Evolutionary conservation across 805 yeast species (phyloP).

Genomic region (Maudiozyma turicensis): DNA sequence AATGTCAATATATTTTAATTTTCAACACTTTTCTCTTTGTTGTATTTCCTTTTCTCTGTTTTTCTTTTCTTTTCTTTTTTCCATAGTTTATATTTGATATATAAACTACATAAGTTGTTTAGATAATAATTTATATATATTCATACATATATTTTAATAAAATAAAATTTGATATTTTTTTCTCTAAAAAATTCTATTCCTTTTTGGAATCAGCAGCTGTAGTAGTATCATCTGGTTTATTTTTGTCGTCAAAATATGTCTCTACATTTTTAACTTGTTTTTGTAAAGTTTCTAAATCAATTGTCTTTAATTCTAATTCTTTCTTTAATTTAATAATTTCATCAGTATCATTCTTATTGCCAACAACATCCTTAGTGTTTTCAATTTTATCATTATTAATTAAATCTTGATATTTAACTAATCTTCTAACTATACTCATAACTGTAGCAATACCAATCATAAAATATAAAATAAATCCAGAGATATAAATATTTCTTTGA

Average conservation of each 20-base stretch:
- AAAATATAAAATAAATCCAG: constrained; percentile 53
- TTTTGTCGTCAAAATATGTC: constrained; percentile 35
- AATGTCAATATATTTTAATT: background rate
- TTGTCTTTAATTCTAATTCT: constrained; percentile 32
- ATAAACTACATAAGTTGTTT: background rate
- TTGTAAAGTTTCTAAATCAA: constrained; percentile 38
- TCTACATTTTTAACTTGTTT: constrained; percentile 46
- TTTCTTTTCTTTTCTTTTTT: too few species aligned
- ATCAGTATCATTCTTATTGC: constrained; percentile 6
- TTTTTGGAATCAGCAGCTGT: background rate
- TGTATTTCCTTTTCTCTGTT: too few species aligned
- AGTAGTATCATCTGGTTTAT: constrained; percentile 1
- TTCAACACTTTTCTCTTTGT: background rate
- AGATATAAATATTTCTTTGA: constrained; percentile 52
- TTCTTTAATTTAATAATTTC: constrained; percentile 31
- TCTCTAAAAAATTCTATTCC: background rate
- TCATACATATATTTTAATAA: background rate
- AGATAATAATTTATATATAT: background rate
- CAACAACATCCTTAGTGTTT: background rate
- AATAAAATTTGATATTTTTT: background rate
- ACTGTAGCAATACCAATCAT: constrained; percentile 46
- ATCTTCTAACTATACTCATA: constrained; percentile 40
- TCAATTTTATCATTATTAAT: constrained; percentile 11
- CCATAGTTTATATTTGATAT: too few species aligned
- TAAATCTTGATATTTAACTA: constrained; percentile 39